Evolutionary conservation across 2,329 filamentous ascomycete genomes (phyloP), one percentile per base, ranked within the genome.

Genomic region (Aspergillus niger): DNA sequence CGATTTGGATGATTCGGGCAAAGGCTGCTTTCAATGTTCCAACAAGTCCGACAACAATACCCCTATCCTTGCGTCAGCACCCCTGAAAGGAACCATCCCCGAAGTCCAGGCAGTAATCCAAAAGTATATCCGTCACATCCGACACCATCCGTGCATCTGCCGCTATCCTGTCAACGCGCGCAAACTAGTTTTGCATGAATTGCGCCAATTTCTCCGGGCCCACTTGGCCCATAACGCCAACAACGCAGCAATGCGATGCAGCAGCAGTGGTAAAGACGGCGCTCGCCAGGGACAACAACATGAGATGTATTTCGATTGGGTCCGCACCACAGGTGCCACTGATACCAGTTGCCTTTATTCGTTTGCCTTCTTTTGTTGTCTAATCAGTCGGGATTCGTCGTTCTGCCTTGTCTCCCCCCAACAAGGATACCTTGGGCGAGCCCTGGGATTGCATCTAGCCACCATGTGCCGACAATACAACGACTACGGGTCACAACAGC

Each of bases 401-500:
- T 44, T 22, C 41, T 44, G 32, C 13, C 32, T 15, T 15, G 8
- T 3, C n/a, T 20, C 41, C 6, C n/a, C 17, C n/a, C n/a, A 22
- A 8, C 36, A 61, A 50, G 28, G 43, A 57, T 65, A 57, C 48
- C 20, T 65, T 13, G 58, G 53, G 1, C 41, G 51, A 13, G 60
- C 49, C 17, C 39, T 66, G 43, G 43, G 52, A 49, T 55, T 41
- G 2, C 66, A 72, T 60, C 67, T 72, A 7, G 63, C 71, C 10
- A 68, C 65, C 26, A 63, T 73, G 65, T 74, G 66, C 55, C 69
- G 66, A 38, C 67, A 70, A 60, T 76, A 77, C 59, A 77, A 78
- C 32, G 75, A 77, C 62, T 70, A 69, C 20, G 75, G 74, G 1
- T 76, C 72, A 3, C 24, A 70, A 1, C 44, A 48, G 3, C 68